Percentiles rank a stretch among this genome's conserved stretches.
phyloP scores from a whole-genome alignment of 257 asterid species.

The Gardenia jasminoides region DNA sequence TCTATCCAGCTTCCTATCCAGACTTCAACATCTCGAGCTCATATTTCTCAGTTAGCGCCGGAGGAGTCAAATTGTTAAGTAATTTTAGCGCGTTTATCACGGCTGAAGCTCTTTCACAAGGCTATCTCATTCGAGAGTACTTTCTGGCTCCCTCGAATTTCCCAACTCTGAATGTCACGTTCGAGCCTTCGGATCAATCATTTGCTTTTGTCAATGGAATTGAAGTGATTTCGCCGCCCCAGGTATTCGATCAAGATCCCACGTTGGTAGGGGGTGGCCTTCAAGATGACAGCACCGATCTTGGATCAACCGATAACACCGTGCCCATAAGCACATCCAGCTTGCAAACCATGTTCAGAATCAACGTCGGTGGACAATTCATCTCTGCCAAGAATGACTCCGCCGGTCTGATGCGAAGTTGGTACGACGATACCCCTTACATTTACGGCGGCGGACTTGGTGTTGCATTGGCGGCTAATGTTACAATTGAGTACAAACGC shows the following conservation, averaged over 20 bases:
- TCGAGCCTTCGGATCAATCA: slow-evolving; percentile 52
- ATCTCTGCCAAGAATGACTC: slow-evolving; percentile 62
- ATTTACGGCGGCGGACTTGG: slow-evolving; percentile 49
- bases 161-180: slow-evolving; percentile 45
- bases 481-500: slow-evolving; percentile 31
- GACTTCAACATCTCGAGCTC: slow-evolving; percentile 57
- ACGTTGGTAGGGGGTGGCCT: slow-evolving; percentile 37
- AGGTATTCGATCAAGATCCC: slow-evolving; percentile 44
- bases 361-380: slow-evolving; percentile 77
- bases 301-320: slow-evolving; percentile 16
- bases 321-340: slow-evolving; percentile 35
- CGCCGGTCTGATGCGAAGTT: slow-evolving; percentile 67
- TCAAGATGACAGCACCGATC: slow-evolving; percentile 23
- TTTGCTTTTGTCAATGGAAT: slow-evolving; percentile 85
- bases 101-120: slow-evolving; percentile 79
- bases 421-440: slow-evolving; percentile 85
- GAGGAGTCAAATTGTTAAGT: slow-evolving; percentile 46
- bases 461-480: slow-evolving; percentile 31
- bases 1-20: slow-evolving; percentile 77
- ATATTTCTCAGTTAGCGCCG: slow-evolving; percentile 53
- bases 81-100: slow-evolving; percentile 74
- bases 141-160: slow-evolving; percentile 40
- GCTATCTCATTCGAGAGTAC: slow-evolving; percentile 75
- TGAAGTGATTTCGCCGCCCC: slow-evolving; percentile 59
- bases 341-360: slow-evolving; percentile 62